Conservation (phyloP, 2,329 filamentous ascomycete species). For the Xylariaceae sp. region DNA sequence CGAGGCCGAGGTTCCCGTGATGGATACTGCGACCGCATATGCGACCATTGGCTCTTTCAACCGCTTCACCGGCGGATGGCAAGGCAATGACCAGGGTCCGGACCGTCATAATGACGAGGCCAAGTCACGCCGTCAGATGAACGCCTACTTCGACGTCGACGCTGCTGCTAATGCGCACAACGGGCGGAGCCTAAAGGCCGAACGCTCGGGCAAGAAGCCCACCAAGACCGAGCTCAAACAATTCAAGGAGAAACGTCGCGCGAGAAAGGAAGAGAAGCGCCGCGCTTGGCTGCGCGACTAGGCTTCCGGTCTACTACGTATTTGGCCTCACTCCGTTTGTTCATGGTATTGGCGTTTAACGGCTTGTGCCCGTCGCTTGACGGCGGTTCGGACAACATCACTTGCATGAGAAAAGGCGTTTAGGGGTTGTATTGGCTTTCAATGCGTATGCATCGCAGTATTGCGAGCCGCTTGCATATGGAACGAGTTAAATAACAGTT, state of each 20-base stretch:
- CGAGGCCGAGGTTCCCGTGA: constrained; percentile 34
- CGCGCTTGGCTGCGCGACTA: constrained; percentile 86
- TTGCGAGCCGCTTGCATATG: constrained; percentile 7
- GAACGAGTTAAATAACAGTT: constrained; percentile 2
- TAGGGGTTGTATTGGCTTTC: constrained; percentile 9
- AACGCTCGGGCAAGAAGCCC: constrained; percentile 79
- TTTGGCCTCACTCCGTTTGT: neutral
- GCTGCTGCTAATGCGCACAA: constrained; percentile 88
- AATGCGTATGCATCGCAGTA: constrained; percentile 2
- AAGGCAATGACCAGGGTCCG: constrained; percentile 61
- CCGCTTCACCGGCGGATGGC: constrained; percentile 81
- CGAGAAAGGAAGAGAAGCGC: constrained; percentile 91
- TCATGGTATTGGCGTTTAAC: constrained; percentile 12
- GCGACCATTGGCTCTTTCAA: constrained; percentile 76
- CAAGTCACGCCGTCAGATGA: constrained; percentile 84
- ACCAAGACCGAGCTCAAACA: constrained; percentile 82
- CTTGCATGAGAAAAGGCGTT: constrained; percentile 17
- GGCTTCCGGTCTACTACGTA: constrained; percentile 27
- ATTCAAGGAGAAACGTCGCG: constrained; percentile 84
- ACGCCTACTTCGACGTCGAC: constrained; percentile 93
- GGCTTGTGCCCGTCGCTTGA: constrained; percentile 13
- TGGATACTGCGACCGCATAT: constrained; percentile 48
- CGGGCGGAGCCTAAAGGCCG: constrained; percentile 84
- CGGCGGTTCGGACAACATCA: constrained; percentile 8
- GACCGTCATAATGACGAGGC: constrained; percentile 82